phyloP scores from a whole-genome alignment of 1,284 basidiomycete genomes.

The Polyporus tsugae region DNA sequence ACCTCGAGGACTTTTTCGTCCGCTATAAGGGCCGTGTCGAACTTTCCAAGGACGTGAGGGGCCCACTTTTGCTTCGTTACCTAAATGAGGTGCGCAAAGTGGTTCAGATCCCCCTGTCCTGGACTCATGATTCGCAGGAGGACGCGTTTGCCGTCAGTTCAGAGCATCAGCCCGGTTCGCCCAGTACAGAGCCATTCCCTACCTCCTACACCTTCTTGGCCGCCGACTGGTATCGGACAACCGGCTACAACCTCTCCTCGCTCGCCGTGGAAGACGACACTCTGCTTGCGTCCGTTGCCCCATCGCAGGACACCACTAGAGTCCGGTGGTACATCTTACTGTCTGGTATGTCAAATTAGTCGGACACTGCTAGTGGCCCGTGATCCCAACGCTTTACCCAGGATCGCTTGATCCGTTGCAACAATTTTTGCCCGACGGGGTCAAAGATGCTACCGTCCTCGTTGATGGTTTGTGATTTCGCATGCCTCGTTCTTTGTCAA shows the following conservation, averaged over 20 bases:
- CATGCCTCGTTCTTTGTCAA: background rate
- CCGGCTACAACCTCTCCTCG: background rate
- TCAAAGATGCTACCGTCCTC: background rate
- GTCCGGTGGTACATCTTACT: background rate
- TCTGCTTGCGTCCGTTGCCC: background rate
- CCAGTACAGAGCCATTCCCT: background rate
- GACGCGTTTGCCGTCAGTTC: background rate
- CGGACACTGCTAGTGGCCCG: background rate
- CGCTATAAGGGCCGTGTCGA: accelerated
- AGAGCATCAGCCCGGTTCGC: background rate
- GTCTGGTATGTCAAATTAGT: background rate
- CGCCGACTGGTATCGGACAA: background rate
- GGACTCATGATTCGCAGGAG: background rate
- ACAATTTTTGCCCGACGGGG: background rate
- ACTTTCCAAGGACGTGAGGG: background rate
- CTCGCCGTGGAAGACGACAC: background rate
- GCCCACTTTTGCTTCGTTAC: background rate
- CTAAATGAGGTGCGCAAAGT: background rate
- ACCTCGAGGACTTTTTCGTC: background rate
- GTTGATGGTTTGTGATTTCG: background rate
- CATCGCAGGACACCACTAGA: background rate
- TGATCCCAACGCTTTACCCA: background rate
- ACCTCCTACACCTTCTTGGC: background rate
- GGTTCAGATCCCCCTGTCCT: background rate
- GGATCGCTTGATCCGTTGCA: background rate